A percentile compares a stretch with the other conserved stretches of the same genome.
These are phyloP conservation scores for Suillus americanus DNA, from an alignment of 768 basidiomycete genomes.

Conservation along the genomic window DNA sequence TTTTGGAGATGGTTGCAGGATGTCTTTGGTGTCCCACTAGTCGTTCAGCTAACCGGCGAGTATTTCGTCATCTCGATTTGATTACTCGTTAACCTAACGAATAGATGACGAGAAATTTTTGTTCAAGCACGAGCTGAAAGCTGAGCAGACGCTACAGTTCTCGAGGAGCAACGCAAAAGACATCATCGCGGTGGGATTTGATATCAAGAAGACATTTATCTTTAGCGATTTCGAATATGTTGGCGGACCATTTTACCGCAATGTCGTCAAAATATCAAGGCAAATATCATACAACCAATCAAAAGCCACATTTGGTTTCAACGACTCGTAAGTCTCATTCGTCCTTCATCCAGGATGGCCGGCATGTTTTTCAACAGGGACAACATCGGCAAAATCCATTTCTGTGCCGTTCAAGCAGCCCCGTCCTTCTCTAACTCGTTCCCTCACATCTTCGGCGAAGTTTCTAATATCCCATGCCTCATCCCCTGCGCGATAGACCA, in stretches of 20 bases:
- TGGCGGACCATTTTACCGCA: constrained; percentile 91
- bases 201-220: constrained; percentile 92
- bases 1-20: constrained; percentile 88
- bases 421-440: constrained; percentile 98
- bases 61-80: not conserved
- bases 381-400: constrained; percentile 98
- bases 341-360: not conserved
- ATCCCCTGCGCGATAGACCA: constrained; percentile 99
- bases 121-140: constrained; percentile 92
- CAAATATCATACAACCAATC: constrained; percentile 93
- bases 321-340: constrained; percentile 72
- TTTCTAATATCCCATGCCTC: constrained; percentile 82
- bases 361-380: constrained; percentile 55
- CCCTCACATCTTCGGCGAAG: constrained; percentile 91
- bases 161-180: constrained; percentile 87
- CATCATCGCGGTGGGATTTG: constrained; percentile 95
- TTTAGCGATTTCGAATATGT: constrained; percentile 91
- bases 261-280: constrained; percentile 89
- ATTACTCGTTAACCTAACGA: not conserved
- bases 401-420: constrained; percentile 92
- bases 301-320: constrained; percentile 95
- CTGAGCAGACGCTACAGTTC: constrained; percentile 84
- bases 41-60: constrained; percentile 91
- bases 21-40: constrained; percentile 91
- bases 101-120: constrained; percentile 98